These are phyloP conservation scores for Coemansia asiatica DNA, from an alignment of 192 early-diverging fungal genomes.

Conservation along the genomic window DNA sequence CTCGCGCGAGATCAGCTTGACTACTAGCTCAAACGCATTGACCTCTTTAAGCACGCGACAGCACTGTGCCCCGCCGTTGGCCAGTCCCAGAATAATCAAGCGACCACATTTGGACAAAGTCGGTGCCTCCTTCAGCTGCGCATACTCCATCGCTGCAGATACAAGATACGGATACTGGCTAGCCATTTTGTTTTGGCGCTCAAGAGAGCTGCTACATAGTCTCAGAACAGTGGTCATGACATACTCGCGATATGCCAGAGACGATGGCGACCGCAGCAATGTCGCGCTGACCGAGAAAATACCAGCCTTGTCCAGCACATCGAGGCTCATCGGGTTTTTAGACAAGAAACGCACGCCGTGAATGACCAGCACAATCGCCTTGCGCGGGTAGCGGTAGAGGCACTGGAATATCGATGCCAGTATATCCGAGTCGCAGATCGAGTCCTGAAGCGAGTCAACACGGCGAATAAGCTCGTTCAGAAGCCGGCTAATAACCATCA, in stretches of 20 bases:
- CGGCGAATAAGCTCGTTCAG: slow-evolving; percentile 49
- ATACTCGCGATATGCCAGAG: slow-evolving; percentile 49
- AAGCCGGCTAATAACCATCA: slow-evolving; percentile 42
- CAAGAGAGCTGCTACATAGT: slow-evolving; percentile 46
- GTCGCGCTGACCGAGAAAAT: slow-evolving; percentile 42
- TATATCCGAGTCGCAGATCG: slow-evolving; percentile 47
- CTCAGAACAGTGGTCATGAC: slow-evolving; percentile 52
- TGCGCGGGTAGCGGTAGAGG: slow-evolving; percentile 43
- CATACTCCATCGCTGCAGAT: slow-evolving; percentile 45
- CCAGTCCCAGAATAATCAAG: slow-evolving; percentile 41
- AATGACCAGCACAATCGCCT: slow-evolving; percentile 44
- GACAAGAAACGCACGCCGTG: slow-evolving; percentile 51
- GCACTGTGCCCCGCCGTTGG: slow-evolving; percentile 43
- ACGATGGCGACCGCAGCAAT: slow-evolving; percentile 30
- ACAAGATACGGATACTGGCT: slow-evolving; percentile 39
- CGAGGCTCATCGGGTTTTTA: slow-evolving; percentile 52
- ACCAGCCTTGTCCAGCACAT: slow-evolving; percentile 48
- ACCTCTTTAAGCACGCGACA: slow-evolving; percentile 54
- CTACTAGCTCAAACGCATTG: slow-evolving; percentile 50
- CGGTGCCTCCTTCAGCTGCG: slow-evolving; percentile 41
- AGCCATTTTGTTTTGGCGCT: slow-evolving; percentile 45
- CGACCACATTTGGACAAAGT: slow-evolving; percentile 48
- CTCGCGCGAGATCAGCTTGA: slow-evolving; percentile 57
- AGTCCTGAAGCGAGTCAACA: slow-evolving; percentile 40
- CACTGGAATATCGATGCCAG: slow-evolving; percentile 32